phyloP scores from a whole-genome alignment of 2,329 filamentous ascomycete genomes.

The Sarocladium kiliense region DNA sequence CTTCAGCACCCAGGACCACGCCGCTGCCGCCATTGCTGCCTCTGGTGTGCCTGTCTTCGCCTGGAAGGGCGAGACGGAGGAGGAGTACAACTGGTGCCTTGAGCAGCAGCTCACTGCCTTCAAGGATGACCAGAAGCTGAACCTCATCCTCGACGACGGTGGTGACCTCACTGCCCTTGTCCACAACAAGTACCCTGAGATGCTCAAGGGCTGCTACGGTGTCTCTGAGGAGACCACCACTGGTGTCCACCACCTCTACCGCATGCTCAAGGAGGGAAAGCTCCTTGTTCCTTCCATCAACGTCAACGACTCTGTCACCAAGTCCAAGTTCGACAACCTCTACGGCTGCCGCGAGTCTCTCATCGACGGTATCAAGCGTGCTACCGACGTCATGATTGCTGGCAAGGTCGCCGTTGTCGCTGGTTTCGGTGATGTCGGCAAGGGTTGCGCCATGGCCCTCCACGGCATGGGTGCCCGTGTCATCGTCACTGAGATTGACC shows the following conservation, averaged over 20 bases:
- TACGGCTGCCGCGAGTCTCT: conserved; percentile 99
- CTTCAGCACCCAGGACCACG: conserved; percentile 98
- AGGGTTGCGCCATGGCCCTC: conserved; percentile 95
- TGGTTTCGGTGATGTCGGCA: conserved; percentile 98
- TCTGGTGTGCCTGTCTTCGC: conserved; percentile 80
- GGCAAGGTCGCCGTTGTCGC: conserved; percentile 98
- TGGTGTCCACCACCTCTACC: conserved; percentile 98
- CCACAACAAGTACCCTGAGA: conserved; percentile 97
- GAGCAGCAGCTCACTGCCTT: conserved; percentile 97
- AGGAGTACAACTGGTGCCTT: conserved; percentile 99
- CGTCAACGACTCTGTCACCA: conserved; percentile 99
- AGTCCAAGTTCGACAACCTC: conserved; percentile 99
- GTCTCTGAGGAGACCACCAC: conserved; percentile 99
- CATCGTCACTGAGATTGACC: conserved; percentile 93
- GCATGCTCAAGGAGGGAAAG: conserved; percentile 86
- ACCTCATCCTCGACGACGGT: conserved; percentile 98
- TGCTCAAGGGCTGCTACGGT: conserved; percentile 97
- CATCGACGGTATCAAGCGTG: conserved; percentile 99
- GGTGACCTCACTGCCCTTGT: conserved; percentile 95
- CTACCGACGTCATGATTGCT: conserved; percentile 99
- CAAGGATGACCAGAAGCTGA: conserved; percentile 94
- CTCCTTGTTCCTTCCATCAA: conserved; percentile 96
- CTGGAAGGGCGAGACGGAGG: conserved; percentile 90
- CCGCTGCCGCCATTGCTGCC: conserved; percentile 93
- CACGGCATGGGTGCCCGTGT: conserved; percentile 97